These are phyloP conservation scores for Trichothecium roseum DNA, from an alignment of 2,329 filamentous ascomycete genomes.

Conservation along the genomic window DNA sequence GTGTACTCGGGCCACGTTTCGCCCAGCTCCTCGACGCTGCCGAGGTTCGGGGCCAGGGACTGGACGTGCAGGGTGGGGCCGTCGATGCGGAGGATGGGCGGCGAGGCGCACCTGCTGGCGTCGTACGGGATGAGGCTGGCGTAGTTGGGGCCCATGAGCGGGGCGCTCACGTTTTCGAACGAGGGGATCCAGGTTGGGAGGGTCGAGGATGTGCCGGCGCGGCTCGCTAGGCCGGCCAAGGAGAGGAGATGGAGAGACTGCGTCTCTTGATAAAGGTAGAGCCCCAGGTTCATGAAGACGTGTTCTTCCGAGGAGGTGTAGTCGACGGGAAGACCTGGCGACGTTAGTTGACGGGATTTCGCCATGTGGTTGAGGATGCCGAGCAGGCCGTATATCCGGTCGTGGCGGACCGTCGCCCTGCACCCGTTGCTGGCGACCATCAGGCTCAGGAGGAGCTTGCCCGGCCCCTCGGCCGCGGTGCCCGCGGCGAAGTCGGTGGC, in stretches of 20 bases:
- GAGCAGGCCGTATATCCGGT: slow-evolving; percentile 14
- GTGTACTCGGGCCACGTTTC: slow-evolving; percentile 3
- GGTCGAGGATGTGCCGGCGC: slow-evolving; percentile 4
- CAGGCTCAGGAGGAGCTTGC: slow-evolving; percentile 8
- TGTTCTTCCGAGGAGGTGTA: slow-evolving; percentile 9
- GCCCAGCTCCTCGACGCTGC: slow-evolving; percentile 8
- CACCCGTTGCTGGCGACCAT: slow-evolving; percentile 10
- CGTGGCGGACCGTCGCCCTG: slow-evolving; percentile 9
- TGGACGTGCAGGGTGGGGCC: slow-evolving; percentile 7
- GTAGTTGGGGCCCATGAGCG: slow-evolving; percentile 6
- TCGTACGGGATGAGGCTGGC: neutral
- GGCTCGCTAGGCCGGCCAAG: slow-evolving; percentile 8
- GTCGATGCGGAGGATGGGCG: slow-evolving; percentile 7
- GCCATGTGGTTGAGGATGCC: slow-evolving; percentile 12
- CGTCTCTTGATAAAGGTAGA: slow-evolving; percentile 8
- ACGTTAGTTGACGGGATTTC: slow-evolving; percentile 5
- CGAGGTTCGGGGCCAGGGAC: slow-evolving; percentile 8
- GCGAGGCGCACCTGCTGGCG: neutral
- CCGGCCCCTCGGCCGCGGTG: slow-evolving; percentile 7
- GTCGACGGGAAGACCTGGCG: slow-evolving; percentile 8
- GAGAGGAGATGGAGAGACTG: slow-evolving; percentile 12
- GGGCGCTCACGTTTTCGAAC: slow-evolving; percentile 10
- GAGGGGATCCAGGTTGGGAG: slow-evolving; percentile 12
- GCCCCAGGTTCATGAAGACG: slow-evolving; percentile 8
- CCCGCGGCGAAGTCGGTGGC: slow-evolving; percentile 8